Evolutionary conservation across 805 yeast genomes (phyloP), one percentile per base, ranked within the genome.

Genomic region (Diddensiella santjacobensis): DNA sequence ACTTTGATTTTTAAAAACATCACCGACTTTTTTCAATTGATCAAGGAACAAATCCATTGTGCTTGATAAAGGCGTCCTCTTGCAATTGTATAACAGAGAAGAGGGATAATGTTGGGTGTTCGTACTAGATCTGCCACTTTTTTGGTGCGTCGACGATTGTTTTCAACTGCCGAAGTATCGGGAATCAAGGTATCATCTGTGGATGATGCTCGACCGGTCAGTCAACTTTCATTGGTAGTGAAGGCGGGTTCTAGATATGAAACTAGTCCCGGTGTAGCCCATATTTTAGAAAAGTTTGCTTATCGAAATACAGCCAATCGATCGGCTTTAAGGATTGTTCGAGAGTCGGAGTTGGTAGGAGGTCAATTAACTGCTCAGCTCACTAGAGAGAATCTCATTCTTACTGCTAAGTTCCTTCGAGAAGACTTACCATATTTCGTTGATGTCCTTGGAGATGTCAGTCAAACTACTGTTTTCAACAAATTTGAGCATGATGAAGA

Each of bases 301-400:
- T 93, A 84, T 75, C 62, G 65, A 66, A 83, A 85, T 77, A 88
- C 96, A 49, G 75, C 75, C 53, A 68, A 80, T 60, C 87, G 88
- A 69, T 84, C 96, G 17, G 96, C 93, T 20, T 77, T 93, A 66
- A 86, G 98, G 74, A 76, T 90, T 63, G 85, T 89, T 64, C 86
- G 99, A 72, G 99, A 93, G 73, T 73, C 90, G 44, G 99, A 91
- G 74, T 79, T 93, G 57, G 76, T 91, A 57, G 98, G 99, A 58
- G 98, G 96, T 66, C 71, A 70, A 52, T 79, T 88, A 69, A 64
- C 77, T 43, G 74, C 95, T 40, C 61, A 65, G 49, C 83, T 88
- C 59, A 81, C 86, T 68, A 84, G 96, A 75, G 98, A 93, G 67
- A 75, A 83, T 61, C 79, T 93, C 56, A 79, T 86, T 53, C 78